These are phyloP conservation scores for Melanogaster broomeanus DNA, from an alignment of 768 basidiomycete genomes.

Conservation along the genomic window DNA sequence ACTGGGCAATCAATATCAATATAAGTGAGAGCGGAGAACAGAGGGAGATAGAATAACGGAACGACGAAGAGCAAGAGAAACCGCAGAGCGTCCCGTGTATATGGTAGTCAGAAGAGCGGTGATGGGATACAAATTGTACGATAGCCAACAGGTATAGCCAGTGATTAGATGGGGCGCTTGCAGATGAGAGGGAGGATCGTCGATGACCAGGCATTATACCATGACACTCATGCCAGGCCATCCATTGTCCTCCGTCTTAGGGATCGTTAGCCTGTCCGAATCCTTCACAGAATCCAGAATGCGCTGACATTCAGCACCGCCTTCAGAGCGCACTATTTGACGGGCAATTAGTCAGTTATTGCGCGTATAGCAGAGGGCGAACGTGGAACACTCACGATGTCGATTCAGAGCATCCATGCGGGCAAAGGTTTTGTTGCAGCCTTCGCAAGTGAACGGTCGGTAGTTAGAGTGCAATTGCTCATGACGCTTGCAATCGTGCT, in stretches of 20 bases:
- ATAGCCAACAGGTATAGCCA: conserved; percentile 20
- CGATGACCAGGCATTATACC: conserved; percentile 23
- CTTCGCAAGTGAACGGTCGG: conserved; percentile 89
- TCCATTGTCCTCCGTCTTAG: conserved; percentile 35
- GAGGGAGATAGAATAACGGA: background rate
- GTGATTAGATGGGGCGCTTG: conserved; percentile 28
- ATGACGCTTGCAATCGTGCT: conserved; percentile 96
- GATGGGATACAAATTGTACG: conserved; percentile 16
- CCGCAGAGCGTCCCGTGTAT: conserved; percentile 32
- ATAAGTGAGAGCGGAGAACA: conserved; percentile 21
- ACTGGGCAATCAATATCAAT: conserved; percentile 27
- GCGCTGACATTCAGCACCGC: conserved; percentile 72
- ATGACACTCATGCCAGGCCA: conserved; percentile 35
- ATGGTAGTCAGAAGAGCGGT: conserved; percentile 21
- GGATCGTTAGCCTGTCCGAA: conserved; percentile 17
- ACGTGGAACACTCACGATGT: conserved; percentile 65
- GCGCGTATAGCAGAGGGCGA: background rate
- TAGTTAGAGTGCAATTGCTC: conserved; percentile 94
- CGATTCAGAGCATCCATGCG: conserved; percentile 93
- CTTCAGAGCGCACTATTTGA: conserved; percentile 70
- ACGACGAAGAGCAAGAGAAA: conserved; percentile 18
- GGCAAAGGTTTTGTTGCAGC: conserved; percentile 92
- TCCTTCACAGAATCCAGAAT: conserved; percentile 38
- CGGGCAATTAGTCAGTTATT: background rate
- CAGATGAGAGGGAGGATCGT: conserved; percentile 8